A percentile compares a stretch with the other conserved stretches of the same genome.
Evolutionary conservation across 2,329 filamentous ascomycete species (phyloP).

Genomic region (Cladosporium sp.): DNA sequence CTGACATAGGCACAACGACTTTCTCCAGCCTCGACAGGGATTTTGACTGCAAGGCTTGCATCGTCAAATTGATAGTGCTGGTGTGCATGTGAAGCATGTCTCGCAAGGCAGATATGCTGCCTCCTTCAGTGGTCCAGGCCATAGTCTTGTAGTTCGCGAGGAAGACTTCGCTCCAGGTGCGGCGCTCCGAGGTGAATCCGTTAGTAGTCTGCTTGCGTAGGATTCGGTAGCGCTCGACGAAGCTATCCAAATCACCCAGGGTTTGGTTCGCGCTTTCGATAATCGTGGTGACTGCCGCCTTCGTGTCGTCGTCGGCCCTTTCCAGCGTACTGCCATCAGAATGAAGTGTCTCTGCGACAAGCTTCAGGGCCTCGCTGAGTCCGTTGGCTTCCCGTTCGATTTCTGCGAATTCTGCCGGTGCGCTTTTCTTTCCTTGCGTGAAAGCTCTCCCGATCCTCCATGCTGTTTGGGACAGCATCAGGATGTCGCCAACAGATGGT

Average conservation of each 20-base stretch:
- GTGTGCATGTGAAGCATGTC: slow-evolving; percentile 42
- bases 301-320: slow-evolving; percentile 33
- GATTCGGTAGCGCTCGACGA: slow-evolving; percentile 44
- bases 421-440: slow-evolving; percentile 36
- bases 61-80: slow-evolving; percentile 36
- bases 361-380: slow-evolving; percentile 40
- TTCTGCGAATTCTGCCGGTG: slow-evolving; percentile 39
- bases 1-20: slow-evolving; percentile 31
- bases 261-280: slow-evolving; percentile 37
- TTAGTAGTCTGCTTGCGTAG: slow-evolving; percentile 39
- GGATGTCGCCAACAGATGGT: slow-evolving; percentile 38
- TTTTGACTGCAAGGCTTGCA: slow-evolving; percentile 41
- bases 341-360: slow-evolving; percentile 43
- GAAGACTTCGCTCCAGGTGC: slow-evolving; percentile 42
- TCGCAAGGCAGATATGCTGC: slow-evolving; percentile 36
- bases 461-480: slow-evolving; percentile 44
- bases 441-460: slow-evolving; percentile 45
- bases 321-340: slow-evolving; percentile 34
- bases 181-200: slow-evolving; percentile 3
- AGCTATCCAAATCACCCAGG: slow-evolving; percentile 40
- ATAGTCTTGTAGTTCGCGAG: slow-evolving; percentile 40
- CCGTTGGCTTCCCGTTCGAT: slow-evolving; percentile 40
- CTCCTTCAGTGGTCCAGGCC: slow-evolving; percentile 44
- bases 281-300: slow-evolving; percentile 37
- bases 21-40: slow-evolving; percentile 31